Evolutionary conservation across 164 flowering plant species (phyloP).

Genomic region (Paratinospora sagittata): DNA sequence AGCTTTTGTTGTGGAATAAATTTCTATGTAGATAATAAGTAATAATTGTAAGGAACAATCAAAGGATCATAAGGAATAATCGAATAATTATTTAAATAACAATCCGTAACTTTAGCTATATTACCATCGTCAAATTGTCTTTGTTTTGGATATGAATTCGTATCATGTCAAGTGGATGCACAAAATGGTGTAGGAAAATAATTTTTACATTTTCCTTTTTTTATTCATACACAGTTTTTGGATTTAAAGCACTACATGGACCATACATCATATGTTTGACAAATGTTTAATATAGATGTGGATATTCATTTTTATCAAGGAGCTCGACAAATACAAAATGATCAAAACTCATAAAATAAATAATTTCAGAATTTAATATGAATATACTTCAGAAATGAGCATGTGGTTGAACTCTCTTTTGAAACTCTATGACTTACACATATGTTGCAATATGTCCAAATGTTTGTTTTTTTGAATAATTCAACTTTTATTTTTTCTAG

Average conservation of each 20-base stretch:
- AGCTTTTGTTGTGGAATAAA: constrained; percentile 1
- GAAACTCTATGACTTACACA: constrained; percentile 10
- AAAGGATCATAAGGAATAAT: constrained; percentile 24
- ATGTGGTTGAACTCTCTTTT: constrained; percentile 10
- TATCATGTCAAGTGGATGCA: neutral
- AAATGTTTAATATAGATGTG: neutral
- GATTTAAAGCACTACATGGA: neutral
- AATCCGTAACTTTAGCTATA: neutral
- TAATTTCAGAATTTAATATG: neutral
- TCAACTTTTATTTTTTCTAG: constrained; percentile 2
- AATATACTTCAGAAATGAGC: neutral
- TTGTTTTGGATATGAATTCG: neutral
- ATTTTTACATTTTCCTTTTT: neutral
- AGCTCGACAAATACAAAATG: neutral
- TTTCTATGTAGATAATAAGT: constrained; percentile 1
- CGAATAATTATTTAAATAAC: constrained; percentile 17
- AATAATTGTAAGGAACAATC: too few species aligned
- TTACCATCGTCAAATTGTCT: neutral
- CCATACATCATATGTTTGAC: constrained; percentile 6
- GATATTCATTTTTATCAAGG: neutral
- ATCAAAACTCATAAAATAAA: neutral
- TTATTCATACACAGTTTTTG: neutral
- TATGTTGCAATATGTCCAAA: neutral
- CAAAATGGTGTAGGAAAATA: neutral
- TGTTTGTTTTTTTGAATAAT: neutral